These are phyloP conservation scores for Hamamelis virginiana DNA, from an alignment of 164 flowering plant species.

Conservation along the genomic window DNA sequence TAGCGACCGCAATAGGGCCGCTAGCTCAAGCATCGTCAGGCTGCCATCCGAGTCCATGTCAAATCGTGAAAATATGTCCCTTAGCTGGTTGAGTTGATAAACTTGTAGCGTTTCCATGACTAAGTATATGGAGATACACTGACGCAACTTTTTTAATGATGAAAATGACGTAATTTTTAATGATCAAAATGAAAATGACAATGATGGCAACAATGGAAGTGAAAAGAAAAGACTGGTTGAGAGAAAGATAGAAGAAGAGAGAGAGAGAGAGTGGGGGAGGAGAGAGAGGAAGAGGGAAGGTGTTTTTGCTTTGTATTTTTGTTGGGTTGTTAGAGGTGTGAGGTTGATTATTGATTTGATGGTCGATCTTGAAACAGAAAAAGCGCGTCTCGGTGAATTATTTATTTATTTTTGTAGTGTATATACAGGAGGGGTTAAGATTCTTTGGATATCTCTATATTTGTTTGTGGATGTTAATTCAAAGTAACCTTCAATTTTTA, in stretches of 20 bases:
- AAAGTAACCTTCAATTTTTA: too few species aligned
- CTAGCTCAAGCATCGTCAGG: constrained; percentile 38
- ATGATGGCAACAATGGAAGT: too few species aligned
- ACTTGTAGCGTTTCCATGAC: too few species aligned
- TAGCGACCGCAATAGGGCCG: constrained; percentile 35
- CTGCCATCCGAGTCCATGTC: constrained; percentile 45
- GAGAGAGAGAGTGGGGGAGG: background rate
- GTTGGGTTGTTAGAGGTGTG: background rate
- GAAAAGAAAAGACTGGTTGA: too few species aligned
- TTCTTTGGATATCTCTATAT: background rate
- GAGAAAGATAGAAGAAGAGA: constrained; percentile 2
- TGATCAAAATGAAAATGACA: too few species aligned
- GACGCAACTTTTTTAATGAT: too few species aligned
- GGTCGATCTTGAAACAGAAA: background rate
- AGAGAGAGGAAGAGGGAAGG: background rate
- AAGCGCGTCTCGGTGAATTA: constrained; percentile 8
- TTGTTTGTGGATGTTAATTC: too few species aligned
- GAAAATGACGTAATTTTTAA: too few species aligned
- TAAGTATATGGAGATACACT: too few species aligned
- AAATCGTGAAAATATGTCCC: constrained; percentile 36
- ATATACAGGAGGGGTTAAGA: too few species aligned
- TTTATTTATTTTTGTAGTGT: too few species aligned
- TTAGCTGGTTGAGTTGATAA: constrained; percentile 35
- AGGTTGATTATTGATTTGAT: background rate
- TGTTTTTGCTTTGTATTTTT: background rate